Evolutionary conservation across 345 rosid species (phyloP), one percentile per base, ranked within the genome.

Genomic region (Triadica sebifera): DNA sequence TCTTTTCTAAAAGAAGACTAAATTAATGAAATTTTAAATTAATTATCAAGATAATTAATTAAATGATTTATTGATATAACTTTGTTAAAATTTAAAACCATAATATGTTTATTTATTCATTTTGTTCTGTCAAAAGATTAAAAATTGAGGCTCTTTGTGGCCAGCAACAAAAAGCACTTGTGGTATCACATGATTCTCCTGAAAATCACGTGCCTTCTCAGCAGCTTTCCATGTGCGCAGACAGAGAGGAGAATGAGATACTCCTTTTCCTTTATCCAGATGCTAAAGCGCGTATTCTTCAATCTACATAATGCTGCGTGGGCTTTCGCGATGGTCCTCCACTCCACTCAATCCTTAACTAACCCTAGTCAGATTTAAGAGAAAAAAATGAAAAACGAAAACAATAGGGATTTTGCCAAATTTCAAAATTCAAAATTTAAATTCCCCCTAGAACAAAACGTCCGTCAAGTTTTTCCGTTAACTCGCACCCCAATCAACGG

Each of bases 381-480:
- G 6, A 29, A 29, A 62, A 12, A 13, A 12, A 12, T 3, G 34
- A 62, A 62, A 8, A 59, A 29, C 0, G 2, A 13, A 22, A 37
- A 9, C 43, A n/a, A 51, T 1, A 58, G 6, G 41, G 34, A 20
- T 67, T 12, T 75, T 58, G 15, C 51, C 50, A 49, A 16, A 20
- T 67, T 71, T 51, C 20, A 57, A 72, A 77, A 5, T 77, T 83
- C 70, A 73, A 84, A 86, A 64, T 80, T 86, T 74, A 68, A 81
- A 82, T 77, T 78, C 82, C 86, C 85, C 4, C 82, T 82, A 47
- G 77, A 83, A 78, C 59, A 70, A 45, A 70, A 82, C 89, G 78
- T 61, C 85, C 78, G 86, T 83, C 75, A 45, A 73, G 1, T 43
- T 51, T 41, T 69, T 46, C 77, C 76, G 85, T 82, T 69, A 65